A percentile compares a stretch with the other conserved stretches of the same genome.
phyloP scores from a whole-genome alignment of 768 basidiomycete species.

The Phlebiopsis gigantea region DNA sequence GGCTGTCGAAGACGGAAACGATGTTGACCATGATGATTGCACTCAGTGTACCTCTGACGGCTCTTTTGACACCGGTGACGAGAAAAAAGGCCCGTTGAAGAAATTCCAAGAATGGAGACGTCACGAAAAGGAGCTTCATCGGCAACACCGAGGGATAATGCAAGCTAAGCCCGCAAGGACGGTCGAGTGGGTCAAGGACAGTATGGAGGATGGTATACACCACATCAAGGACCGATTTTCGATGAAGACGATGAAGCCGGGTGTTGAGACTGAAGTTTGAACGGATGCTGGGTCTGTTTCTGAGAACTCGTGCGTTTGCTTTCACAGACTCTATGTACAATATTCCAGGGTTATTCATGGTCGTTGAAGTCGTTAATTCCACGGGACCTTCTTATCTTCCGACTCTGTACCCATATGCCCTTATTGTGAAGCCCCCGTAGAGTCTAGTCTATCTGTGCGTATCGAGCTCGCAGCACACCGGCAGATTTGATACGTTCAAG shows the following conservation, averaged over 20 bases:
- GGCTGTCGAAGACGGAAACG: slow-evolving; percentile 7
- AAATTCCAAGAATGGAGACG: slow-evolving; percentile 38
- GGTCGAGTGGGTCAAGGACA: slow-evolving; percentile 49
- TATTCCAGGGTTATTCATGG: no score
- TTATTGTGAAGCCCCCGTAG: no score
- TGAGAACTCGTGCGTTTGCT: no score
- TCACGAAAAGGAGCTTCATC: slow-evolving; percentile 39
- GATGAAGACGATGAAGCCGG: slow-evolving; percentile 30
- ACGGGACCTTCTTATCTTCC: no score
- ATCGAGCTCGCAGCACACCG: no score
- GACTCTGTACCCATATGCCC: no score
- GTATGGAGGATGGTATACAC: slow-evolving; percentile 38
- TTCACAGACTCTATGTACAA: no score
- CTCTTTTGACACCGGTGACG: slow-evolving; percentile 21
- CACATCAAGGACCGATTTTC: slow-evolving; percentile 33
- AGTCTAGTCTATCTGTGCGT: no score
- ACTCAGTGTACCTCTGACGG: background rate
- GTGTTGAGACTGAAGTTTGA: slow-evolving; percentile 28
- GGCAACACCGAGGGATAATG: slow-evolving; percentile 59
- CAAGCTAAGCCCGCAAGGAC: slow-evolving; percentile 54
- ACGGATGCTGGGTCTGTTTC: no score
- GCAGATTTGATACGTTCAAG: no score
- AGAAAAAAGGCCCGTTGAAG: slow-evolving; percentile 21
- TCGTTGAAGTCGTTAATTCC: no score
- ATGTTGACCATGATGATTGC: slow-evolving; percentile 7